phyloP scores from a whole-genome alignment of 176 grass and related monocot genomes.

The Oryza australiensis region DNA sequence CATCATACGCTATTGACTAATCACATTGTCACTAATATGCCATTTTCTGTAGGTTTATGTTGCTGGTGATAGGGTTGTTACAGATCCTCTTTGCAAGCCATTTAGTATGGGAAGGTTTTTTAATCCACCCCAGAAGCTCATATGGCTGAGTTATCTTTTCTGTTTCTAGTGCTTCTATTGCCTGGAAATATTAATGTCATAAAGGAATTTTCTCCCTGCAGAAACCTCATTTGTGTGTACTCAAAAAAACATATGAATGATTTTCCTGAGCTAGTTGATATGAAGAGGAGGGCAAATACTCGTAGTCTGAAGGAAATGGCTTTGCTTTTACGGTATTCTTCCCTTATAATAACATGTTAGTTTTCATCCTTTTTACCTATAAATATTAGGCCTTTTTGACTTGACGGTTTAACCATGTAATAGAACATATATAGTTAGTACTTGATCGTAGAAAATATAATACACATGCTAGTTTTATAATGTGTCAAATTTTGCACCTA shows the following conservation, averaged over 20 bases:
- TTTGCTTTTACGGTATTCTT: conserved; percentile 82
- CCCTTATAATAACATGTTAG: conserved; percentile 36
- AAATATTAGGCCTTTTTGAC: not conserved
- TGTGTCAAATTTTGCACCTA: conserved; percentile 16
- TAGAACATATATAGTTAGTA: conserved; percentile 10
- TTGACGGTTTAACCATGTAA: not conserved
- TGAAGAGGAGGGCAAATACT: conserved; percentile 94
- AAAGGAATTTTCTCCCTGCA: conserved; percentile 52
- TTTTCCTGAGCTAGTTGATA: conserved; percentile 83
- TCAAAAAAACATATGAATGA: conserved; percentile 99
- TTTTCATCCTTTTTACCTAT: conserved; percentile 29
- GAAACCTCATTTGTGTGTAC: conserved; percentile 94
- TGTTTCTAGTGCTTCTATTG: conserved; percentile 21
- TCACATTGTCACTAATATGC: conserved; percentile 14
- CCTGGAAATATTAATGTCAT: conserved; percentile 1
- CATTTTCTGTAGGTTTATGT: conserved; percentile 71
- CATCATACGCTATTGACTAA: conserved; percentile 20
- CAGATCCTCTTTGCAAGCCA: conserved; percentile 94
- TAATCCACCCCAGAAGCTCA: conserved; percentile 17
- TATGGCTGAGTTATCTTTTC: conserved; percentile 1
- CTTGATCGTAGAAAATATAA: not conserved
- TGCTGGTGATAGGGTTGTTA: conserved; percentile 93
- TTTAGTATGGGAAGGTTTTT: conserved; percentile 98
- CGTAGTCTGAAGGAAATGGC: conserved; percentile 99
- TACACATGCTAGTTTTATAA: conserved; percentile 5